Evolutionary conservation across 148 eudicot genomes (phyloP), one percentile per base, ranked within the genome.

Genomic region (Simmondsia chinensis): DNA sequence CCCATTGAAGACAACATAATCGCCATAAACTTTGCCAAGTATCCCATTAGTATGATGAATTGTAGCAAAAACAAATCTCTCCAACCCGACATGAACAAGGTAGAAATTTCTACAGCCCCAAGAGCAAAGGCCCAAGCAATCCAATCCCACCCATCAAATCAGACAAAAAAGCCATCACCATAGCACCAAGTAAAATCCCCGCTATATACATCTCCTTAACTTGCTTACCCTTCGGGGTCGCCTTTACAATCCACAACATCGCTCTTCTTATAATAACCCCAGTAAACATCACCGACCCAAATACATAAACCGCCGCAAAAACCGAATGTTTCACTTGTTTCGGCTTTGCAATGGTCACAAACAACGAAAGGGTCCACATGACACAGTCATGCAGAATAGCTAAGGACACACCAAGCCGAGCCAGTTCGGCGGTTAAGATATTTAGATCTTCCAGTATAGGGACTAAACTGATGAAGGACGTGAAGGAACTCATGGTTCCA

Each of bases 361-460:
- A n/a, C 22, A 7, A 10, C 40, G 34, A 43, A 16, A 26, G 26
- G 17, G 14, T 13, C 56, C 56, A 55, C 8, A 39, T 20, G 25
- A 32, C 4, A 1, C 28, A 6, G 0, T 63, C 68, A 28, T 43
- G 33, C 5, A 46, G 43, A 1, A 56, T 18, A 0, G 62, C 26
- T 4, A 35, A 20, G 21, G 68, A 34, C 31, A 63, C 4, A 9
- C 61, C 33, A 10, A 63, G 57, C 11, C 56, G 68, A 2, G 51
- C 61, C 16, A 63, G 2, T 32, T 56, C 57, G 0, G 56, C 41
- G 8, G 56, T 63, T 4, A 63, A 35, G 0, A 63, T 61, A 23
- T 56, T 35, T 1, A 48, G 39, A 7, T 63, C 62, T 7, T 63
- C 39, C 19, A 63, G 16, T 4, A 36, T 11, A 6, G 68, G 50